phyloP scores from a whole-genome alignment of 176 grass and related monocot species.

The Poa annua region DNA sequence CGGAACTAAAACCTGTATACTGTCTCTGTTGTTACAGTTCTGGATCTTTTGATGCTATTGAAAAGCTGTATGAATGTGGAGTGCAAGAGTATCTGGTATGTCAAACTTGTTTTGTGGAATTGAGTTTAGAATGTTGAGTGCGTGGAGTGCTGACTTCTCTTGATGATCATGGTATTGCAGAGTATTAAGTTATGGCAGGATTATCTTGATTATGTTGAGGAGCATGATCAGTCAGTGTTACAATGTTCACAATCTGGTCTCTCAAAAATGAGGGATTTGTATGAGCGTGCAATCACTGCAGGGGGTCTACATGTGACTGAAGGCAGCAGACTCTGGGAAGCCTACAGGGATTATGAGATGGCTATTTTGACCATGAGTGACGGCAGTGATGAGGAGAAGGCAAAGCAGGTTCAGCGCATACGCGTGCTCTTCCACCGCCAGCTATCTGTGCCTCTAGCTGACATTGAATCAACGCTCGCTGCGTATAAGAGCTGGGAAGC shows the following conservation, averaged over 20 bases:
- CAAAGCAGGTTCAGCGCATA: constrained; percentile 74
- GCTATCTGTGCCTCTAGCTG: constrained; percentile 84
- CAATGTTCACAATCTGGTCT: constrained; percentile 70
- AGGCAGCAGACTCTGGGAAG: constrained; percentile 85
- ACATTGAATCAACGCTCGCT: constrained; percentile 63
- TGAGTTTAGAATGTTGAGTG: background rate
- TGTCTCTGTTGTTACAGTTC: constrained; percentile 52
- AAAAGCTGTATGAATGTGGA: constrained; percentile 81
- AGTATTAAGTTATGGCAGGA: constrained; percentile 79
- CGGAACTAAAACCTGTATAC: constrained; percentile 5
- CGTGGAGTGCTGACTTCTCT: constrained; percentile 28
- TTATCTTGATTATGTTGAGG: constrained; percentile 87
- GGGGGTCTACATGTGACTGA: constrained; percentile 74
- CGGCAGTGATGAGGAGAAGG: constrained; percentile 65
- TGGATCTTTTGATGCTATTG: constrained; percentile 64
- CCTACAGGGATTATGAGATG: constrained; percentile 94
- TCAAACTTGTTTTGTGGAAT: constrained; percentile 17
- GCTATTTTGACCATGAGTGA: constrained; percentile 73
- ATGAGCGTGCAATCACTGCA: constrained; percentile 82
- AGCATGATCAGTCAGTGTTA: constrained; percentile 69
- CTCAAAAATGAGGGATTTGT: constrained; percentile 87
- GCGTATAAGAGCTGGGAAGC: constrained; percentile 93
- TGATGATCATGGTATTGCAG: constrained; percentile 55
- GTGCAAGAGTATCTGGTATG: constrained; percentile 97
- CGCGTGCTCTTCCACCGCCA: constrained; percentile 81